Conservation (phyloP, 208 protist species). For the Leptomonas seymouri region DNA sequence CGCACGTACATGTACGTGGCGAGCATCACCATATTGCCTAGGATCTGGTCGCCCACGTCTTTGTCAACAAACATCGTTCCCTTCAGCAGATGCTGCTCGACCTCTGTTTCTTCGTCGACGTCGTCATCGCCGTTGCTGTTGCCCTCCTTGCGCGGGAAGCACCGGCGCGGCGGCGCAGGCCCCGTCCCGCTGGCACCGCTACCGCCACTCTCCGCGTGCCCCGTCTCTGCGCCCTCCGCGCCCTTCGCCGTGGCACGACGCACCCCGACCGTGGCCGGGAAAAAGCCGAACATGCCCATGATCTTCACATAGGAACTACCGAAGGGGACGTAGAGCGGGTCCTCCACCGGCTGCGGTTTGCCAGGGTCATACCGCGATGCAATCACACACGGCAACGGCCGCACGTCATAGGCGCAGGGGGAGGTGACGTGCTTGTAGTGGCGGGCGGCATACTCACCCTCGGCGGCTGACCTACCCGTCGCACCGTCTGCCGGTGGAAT, state of each 20-base stretch:
- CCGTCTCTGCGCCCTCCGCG: neutral
- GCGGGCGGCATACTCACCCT: slow-evolving; percentile 9
- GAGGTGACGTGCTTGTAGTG: slow-evolving; percentile 53
- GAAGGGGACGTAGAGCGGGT: slow-evolving; percentile 58
- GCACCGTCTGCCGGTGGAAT: neutral
- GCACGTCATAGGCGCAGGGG: slow-evolving; percentile 66
- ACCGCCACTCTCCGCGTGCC: neutral
- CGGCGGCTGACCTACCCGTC: neutral
- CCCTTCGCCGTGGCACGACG: slow-evolving; percentile 5
- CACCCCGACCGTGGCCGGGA: slow-evolving; percentile 54
- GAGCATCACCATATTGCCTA: slow-evolving; percentile 81
- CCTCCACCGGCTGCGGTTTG: slow-evolving; percentile 45
- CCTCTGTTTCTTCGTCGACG: slow-evolving; percentile 27
- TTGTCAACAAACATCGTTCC: slow-evolving; percentile 86
- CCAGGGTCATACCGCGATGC: slow-evolving; percentile 55
- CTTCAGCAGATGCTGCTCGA: slow-evolving; percentile 75
- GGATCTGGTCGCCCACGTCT: slow-evolving; percentile 82
- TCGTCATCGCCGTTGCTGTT: slow-evolving; percentile 45
- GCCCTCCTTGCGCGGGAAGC: slow-evolving; percentile 44
- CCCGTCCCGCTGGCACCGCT: neutral
- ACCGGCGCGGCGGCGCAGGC: slow-evolving; percentile 1
- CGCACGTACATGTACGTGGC: slow-evolving; percentile 79
- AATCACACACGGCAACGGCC: slow-evolving; percentile 77
- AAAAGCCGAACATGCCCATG: slow-evolving; percentile 83
- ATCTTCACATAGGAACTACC: slow-evolving; percentile 65